These are phyloP conservation scores for Ascochyta pisi DNA, from an alignment of 2,329 filamentous ascomycete genomes.

Conservation along the genomic window DNA sequence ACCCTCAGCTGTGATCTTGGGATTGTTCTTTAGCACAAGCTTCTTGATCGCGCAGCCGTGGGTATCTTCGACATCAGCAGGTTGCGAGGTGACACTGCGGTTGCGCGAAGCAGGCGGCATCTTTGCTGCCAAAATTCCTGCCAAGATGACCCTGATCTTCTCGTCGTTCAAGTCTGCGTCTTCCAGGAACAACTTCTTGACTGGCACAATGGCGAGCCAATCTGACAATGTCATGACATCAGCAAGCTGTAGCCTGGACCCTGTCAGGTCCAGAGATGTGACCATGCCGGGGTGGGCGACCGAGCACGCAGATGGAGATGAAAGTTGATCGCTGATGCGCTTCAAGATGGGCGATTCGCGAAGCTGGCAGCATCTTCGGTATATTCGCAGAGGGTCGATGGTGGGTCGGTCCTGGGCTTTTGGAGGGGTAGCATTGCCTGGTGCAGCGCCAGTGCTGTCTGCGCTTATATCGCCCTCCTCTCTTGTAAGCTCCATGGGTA, in stretches of 20 bases:
- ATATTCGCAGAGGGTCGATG: slow-evolving; percentile 90
- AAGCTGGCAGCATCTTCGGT: slow-evolving; percentile 91
- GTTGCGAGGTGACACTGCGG: slow-evolving; percentile 11
- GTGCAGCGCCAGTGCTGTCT: slow-evolving; percentile 26
- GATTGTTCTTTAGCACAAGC: slow-evolving; percentile 86
- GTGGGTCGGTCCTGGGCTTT: slow-evolving; percentile 74
- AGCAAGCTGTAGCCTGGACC: slow-evolving; percentile 80
- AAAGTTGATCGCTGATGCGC: slow-evolving; percentile 88
- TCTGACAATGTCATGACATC: slow-evolving; percentile 90
- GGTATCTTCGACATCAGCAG: slow-evolving; percentile 25
- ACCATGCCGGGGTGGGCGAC: slow-evolving; percentile 75
- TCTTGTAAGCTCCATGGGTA: slow-evolving; percentile 82
- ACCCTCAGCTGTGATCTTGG: slow-evolving; percentile 80
- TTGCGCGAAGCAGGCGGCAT: slow-evolving; percentile 64
- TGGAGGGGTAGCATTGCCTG: slow-evolving; percentile 45
- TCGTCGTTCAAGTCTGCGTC: slow-evolving; percentile 88
- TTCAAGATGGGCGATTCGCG: slow-evolving; percentile 92
- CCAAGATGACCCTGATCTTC: slow-evolving; percentile 83
- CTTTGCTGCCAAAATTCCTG: slow-evolving; percentile 82
- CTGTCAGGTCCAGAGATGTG: slow-evolving; percentile 80
- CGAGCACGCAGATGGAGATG: slow-evolving; percentile 70
- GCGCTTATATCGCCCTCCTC: slow-evolving; percentile 60
- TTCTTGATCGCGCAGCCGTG: slow-evolving; percentile 77
- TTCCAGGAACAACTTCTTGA: slow-evolving; percentile 84
- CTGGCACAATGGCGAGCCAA: slow-evolving; percentile 90